Percentiles rank a stretch among this genome's conserved stretches.
Evolutionary conservation across 805 yeast genomes (phyloP).

Genomic region (Wickerhamiella musiphila): DNA sequence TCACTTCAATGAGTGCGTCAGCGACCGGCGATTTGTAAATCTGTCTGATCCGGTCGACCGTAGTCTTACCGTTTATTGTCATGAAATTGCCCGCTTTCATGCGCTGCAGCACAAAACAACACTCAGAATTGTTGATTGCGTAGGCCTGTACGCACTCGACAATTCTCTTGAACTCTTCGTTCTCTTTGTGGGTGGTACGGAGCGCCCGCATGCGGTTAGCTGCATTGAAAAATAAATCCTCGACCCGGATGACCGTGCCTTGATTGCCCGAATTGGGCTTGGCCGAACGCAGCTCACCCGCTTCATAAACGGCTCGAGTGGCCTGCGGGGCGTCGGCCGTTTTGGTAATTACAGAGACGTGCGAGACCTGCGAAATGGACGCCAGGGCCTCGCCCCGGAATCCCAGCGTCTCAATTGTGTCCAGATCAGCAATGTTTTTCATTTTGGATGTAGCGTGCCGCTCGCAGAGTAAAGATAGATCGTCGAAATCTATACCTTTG

Average conservation of each 20-base stretch:
- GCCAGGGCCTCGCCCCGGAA: constrained; percentile 96
- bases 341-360: constrained; percentile 65
- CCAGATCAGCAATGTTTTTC: constrained; percentile 54
- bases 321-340: constrained; percentile 45
- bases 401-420: constrained; percentile 62
- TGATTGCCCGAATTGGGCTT: constrained; percentile 67
- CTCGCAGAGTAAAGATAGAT: constrained; percentile 66
- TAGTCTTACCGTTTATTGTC: constrained; percentile 31
- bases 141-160: constrained; percentile 73
- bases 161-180: constrained; percentile 62
- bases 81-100: constrained; percentile 57
- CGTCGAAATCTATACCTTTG: constrained; percentile 51
- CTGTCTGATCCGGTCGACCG: constrained; percentile 52
- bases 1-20: constrained; percentile 37
- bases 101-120: constrained; percentile 66
- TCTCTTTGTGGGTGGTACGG: constrained; percentile 16
- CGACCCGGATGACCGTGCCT: constrained; percentile 76
- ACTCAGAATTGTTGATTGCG: constrained; percentile 48
- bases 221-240: constrained; percentile 76
- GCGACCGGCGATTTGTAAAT: constrained; percentile 61
- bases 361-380: constrained; percentile 77
- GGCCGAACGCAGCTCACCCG: constrained; percentile 41
- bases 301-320: constrained; percentile 45
- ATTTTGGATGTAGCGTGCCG: constrained; percentile 87
- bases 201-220: constrained; percentile 62